These are phyloP conservation scores for Eucalyptus regnans DNA, from an alignment of 345 rosid genomes.

Conservation along the genomic window DNA sequence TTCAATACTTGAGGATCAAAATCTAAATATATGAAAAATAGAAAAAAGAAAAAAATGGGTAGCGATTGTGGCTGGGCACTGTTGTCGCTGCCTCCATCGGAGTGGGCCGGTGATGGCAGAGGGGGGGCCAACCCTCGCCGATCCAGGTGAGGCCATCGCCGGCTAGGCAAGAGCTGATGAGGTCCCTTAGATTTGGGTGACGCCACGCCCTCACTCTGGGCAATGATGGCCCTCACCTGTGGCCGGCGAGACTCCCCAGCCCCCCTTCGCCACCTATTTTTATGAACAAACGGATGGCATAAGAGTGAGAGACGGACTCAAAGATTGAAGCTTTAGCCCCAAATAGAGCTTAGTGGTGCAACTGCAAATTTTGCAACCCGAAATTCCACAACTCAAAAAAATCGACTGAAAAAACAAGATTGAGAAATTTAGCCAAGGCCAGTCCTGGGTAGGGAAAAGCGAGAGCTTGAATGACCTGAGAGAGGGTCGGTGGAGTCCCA, in stretches of 20 bases:
- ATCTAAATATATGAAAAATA: too few species aligned
- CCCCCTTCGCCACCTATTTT: neutral
- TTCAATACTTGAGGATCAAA: too few species aligned
- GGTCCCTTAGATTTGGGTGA: too few species aligned
- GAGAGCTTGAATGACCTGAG: slow-evolving; percentile 17
- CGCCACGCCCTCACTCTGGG: rapidly evolving
- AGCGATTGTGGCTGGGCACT: rapidly evolving
- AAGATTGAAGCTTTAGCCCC: slow-evolving; percentile 61
- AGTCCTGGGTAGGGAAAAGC: neutral
- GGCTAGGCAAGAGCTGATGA: rapidly evolving
- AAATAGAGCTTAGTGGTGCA: slow-evolving; percentile 50
- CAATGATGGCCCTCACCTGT: rapidly evolving
- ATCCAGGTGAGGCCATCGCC: rapidly evolving
- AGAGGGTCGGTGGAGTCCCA: slow-evolving; percentile 27
- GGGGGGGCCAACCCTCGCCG: rapidly evolving
- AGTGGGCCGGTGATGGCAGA: rapidly evolving
- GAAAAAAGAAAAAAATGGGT: too few species aligned
- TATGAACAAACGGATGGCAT: neutral
- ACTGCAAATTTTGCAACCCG: slow-evolving; percentile 15
- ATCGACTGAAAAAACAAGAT: neutral
- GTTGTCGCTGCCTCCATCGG: rapidly evolving
- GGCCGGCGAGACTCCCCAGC: rapidly evolving
- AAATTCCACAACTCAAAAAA: neutral
- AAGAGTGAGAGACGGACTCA: slow-evolving; percentile 25
- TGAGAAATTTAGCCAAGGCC: neutral